phyloP scores from a whole-genome alignment of 352 stramenopile species.

The Globisporangium paddicum region DNA sequence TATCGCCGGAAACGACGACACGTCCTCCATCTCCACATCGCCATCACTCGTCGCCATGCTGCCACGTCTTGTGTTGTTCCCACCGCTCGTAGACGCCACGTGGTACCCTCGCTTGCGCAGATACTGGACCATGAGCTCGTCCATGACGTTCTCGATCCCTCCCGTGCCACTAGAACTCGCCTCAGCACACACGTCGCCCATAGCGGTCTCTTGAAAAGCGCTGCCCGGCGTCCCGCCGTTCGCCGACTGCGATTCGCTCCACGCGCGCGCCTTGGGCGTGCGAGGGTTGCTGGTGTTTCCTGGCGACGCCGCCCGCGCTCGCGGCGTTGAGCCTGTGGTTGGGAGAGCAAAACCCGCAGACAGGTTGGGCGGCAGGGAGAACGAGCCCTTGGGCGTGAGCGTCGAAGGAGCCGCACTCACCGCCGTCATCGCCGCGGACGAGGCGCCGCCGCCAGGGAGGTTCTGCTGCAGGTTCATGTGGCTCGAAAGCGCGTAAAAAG shows the following conservation, averaged over 20 bases:
- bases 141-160: slow-evolving; percentile 35
- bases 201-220: background rate
- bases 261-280: slow-evolving; percentile 4
- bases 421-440: background rate
- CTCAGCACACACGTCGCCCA: background rate
- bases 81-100: slow-evolving; percentile 15
- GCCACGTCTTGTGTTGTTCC: background rate
- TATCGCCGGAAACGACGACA: background rate
- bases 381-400: background rate
- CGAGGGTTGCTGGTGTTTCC: background rate
- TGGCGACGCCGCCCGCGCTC: background rate
- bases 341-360: background rate
- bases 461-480: slow-evolving; percentile 17
- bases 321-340: background rate
- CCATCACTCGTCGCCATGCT: background rate
- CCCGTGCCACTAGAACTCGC: background rate
- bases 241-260: slow-evolving; percentile 1
- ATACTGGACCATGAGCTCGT: slow-evolving; percentile 71
- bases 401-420: background rate
- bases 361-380: background rate
- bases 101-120: slow-evolving; percentile 52
- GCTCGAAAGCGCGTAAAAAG: slow-evolving; percentile 10
- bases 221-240: background rate
- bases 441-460: background rate
- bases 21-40: slow-evolving; percentile 16